Conservation (phyloP, 192 early-diverging fungal species). For the Linnemannia elongata region DNA sequence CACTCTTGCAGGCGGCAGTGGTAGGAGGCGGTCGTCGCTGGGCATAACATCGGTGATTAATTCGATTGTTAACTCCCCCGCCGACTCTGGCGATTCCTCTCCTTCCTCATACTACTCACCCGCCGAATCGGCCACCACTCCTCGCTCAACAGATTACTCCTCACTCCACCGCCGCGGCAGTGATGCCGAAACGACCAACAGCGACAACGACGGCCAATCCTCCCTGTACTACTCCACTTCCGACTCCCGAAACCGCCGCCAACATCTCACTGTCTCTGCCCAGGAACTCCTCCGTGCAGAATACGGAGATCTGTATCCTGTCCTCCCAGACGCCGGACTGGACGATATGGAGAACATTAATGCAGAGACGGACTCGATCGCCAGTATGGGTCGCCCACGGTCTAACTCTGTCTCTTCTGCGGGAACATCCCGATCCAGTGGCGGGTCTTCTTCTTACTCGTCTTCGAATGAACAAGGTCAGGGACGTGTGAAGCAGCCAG, state of each 20-base stretch:
- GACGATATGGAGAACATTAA: not conserved
- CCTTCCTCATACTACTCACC: not conserved
- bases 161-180: not conserved
- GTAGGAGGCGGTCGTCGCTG: constrained; percentile 29
- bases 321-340: not conserved
- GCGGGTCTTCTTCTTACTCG: not conserved
- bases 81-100: not conserved
- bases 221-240: not conserved
- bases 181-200: not conserved
- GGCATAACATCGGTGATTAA: constrained; percentile 36
- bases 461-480: not conserved
- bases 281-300: constrained; percentile 35
- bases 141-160: not conserved
- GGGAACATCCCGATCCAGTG: not conserved
- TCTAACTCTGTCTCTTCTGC: constrained; percentile 30
- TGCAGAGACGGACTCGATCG: not conserved
- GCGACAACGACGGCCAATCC: not conserved
- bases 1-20: not conserved
- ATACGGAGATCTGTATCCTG: constrained; percentile 30
- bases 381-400: constrained; percentile 6
- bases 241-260: not conserved
- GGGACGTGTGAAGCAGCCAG: not conserved
- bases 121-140: constrained; percentile 8
- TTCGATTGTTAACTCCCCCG: constrained; percentile 16
- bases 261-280: constrained; percentile 11